phyloP scores from a whole-genome alignment of 495 filamentous ascomycete species.

The Hapsidospora chrysogenum region DNA sequence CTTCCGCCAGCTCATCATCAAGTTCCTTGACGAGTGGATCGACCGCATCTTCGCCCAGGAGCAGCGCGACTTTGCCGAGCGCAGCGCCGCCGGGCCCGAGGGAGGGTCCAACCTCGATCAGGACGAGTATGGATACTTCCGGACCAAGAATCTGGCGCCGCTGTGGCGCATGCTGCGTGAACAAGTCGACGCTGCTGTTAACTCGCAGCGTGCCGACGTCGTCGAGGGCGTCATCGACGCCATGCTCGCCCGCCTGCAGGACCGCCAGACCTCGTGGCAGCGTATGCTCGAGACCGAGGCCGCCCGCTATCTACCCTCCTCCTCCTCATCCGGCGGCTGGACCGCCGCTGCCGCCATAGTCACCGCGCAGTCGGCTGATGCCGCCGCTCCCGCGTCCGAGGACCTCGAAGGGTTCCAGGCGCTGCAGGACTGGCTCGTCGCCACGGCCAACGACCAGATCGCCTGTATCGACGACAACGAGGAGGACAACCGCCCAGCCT shows the following conservation, averaged over 20 bases:
- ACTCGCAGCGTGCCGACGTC: conserved; percentile 70
- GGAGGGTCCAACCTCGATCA: conserved; percentile 51
- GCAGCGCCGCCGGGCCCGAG: conserved; percentile 37
- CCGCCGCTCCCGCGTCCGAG: conserved; percentile 34
- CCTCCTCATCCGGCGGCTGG: too few species aligned
- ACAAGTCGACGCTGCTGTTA: conserved; percentile 64
- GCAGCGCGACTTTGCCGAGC: conserved; percentile 56
- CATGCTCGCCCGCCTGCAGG: conserved; percentile 73
- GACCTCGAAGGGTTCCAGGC: conserved; percentile 64
- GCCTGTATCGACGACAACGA: conserved; percentile 84
- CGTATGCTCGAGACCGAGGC: conserved; percentile 77
- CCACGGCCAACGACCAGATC: conserved; percentile 97
- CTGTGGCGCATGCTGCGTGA: conserved; percentile 97
- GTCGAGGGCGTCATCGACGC: conserved; percentile 86
- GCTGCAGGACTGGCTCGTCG: conserved; percentile 85
- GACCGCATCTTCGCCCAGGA: conserved; percentile 73
- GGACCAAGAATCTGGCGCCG: conserved; percentile 74
- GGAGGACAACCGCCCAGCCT: conserved; percentile 51
- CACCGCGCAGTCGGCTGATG: too few species aligned
- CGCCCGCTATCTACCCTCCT: conserved; percentile 31
- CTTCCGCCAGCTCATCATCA: conserved; percentile 87
- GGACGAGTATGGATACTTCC: conserved; percentile 73
- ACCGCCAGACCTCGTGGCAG: conserved; percentile 71
- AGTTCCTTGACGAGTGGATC: conserved; percentile 94
- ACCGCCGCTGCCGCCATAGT: too few species aligned